Conservation (phyloP, 2,329 filamentous ascomycete species). For the Aureobasidium melanogenum region DNA sequence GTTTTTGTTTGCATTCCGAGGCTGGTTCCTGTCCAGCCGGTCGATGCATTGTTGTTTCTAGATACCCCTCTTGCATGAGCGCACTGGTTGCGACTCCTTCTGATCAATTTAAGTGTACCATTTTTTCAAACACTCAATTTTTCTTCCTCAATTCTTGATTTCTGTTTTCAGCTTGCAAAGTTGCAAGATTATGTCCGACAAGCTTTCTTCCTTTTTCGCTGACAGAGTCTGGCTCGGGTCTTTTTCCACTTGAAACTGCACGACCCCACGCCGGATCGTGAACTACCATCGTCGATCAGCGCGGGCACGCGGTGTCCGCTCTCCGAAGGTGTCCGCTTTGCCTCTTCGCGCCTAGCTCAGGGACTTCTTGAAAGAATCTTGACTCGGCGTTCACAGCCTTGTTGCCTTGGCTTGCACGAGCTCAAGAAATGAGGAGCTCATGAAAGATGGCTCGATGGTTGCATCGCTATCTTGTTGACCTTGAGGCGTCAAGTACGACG, state of each 20-base stretch:
- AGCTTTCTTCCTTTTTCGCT: not conserved
- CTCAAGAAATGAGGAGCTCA: not conserved
- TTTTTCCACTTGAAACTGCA: not conserved
- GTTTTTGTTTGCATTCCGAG: constrained; percentile 2
- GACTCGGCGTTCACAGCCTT: not conserved
- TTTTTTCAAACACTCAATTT: not conserved
- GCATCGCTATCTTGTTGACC: not conserved
- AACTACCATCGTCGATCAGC: not conserved
- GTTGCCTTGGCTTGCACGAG: not conserved
- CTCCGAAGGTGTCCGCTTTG: not conserved
- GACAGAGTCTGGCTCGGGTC: not conserved
- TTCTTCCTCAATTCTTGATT: not conserved
- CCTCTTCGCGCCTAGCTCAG: not conserved
- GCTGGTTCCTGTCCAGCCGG: not conserved
- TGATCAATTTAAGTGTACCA: not conserved
- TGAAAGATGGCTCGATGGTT: not conserved
- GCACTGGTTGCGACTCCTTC: not conserved
- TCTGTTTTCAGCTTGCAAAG: not conserved
- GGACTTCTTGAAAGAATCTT: constrained; percentile 7
- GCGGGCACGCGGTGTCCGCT: not conserved
- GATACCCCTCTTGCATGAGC: constrained; percentile 8
- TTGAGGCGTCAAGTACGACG: not conserved
- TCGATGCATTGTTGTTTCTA: not conserved
- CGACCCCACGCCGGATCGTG: constrained; percentile 4
- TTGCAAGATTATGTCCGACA: not conserved